phyloP scores from a whole-genome alignment of 768 basidiomycete genomes.

The Strobilomyces dryophilus region DNA sequence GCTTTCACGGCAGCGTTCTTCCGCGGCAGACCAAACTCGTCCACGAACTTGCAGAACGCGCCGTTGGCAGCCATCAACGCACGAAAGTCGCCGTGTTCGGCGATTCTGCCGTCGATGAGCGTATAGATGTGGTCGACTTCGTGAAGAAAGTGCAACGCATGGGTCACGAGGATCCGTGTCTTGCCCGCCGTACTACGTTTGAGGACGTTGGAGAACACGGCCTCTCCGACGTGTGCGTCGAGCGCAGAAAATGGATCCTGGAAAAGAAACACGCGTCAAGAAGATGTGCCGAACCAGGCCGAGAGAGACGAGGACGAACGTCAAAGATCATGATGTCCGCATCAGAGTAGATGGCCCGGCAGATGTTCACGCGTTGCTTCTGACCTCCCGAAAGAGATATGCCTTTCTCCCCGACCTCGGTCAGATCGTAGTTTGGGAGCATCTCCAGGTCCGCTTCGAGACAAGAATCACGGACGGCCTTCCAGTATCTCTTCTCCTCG shows the following conservation, averaged over 20 bases:
- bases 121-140: constrained; percentile 84
- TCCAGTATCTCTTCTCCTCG: constrained; percentile 80
- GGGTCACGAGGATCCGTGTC: constrained; percentile 87
- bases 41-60: constrained; percentile 69
- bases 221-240: constrained; percentile 88
- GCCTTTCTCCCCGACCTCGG: constrained; percentile 84
- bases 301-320: constrained; percentile 19
- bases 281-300: not conserved
- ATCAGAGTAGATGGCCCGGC: constrained; percentile 81
- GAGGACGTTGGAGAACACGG: constrained; percentile 82
- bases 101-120: constrained; percentile 70
- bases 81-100: constrained; percentile 74
- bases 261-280: not conserved
- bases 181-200: constrained; percentile 57
- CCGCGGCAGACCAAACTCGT: constrained; percentile 73
- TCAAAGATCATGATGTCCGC: constrained; percentile 88
- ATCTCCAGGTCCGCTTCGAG: constrained; percentile 77
- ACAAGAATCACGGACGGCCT: constrained; percentile 71
- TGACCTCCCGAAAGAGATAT: constrained; percentile 86
- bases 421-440: constrained; percentile 72
- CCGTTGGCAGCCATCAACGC: constrained; percentile 63
- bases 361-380: constrained; percentile 79
- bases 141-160: constrained; percentile 86
- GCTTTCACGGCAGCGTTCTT: constrained; percentile 37
- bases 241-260: constrained; percentile 86